phyloP scores from a whole-genome alignment of 176 grass and related monocot species.

The Eleusine indica region DNA sequence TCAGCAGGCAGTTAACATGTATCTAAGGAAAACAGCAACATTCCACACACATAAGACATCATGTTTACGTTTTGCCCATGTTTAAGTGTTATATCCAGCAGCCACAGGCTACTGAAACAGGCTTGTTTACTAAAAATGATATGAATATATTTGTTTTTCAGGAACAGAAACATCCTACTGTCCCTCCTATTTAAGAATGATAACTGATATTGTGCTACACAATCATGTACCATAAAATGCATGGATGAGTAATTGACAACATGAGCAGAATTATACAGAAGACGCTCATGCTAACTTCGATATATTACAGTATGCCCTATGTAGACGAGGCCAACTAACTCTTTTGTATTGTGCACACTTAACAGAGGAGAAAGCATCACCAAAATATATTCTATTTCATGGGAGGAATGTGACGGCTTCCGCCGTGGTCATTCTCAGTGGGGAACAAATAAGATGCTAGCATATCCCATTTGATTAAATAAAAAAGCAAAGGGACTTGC shows the following conservation, averaged over 20 bases:
- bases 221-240: neutral
- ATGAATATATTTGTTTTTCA: neutral
- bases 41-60: neutral
- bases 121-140: neutral
- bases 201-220: neutral
- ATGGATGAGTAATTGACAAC: neutral
- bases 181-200: neutral
- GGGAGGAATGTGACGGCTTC: neutral
- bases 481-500: neutral
- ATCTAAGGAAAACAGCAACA: neutral
- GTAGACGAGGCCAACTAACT: neutral
- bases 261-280: neutral
- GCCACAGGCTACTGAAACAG: slow-evolving; percentile 8
- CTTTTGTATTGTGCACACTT: neutral
- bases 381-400: neutral
- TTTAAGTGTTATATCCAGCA: neutral
- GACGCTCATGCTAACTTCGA: neutral
- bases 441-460: neutral
- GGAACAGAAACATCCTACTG: neutral
- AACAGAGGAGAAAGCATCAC: neutral
- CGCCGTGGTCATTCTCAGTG: neutral
- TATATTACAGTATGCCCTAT: neutral
- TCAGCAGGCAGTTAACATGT: neutral
- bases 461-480: neutral
- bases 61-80: neutral